Conservation (phyloP, 805 yeast genomes). For the Zygosaccharomyces bailii region DNA sequence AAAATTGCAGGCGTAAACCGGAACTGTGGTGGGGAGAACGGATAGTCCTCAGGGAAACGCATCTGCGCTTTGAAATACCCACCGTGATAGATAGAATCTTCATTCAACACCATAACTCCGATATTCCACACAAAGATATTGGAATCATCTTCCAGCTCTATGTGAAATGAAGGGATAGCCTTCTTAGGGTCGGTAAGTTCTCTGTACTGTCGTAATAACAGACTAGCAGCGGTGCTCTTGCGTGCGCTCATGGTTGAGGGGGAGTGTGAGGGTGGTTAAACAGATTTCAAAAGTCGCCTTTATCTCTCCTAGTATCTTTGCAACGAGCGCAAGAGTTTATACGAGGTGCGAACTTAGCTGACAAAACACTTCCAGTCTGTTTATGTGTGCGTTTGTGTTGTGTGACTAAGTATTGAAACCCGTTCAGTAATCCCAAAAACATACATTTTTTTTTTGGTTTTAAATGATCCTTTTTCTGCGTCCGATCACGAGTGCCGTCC, state of each 20-base stretch:
- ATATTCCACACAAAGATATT: slow-evolving; percentile 71
- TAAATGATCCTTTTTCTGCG: slow-evolving; percentile 8
- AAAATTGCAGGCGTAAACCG: slow-evolving; percentile 89
- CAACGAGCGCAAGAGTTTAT: not conserved
- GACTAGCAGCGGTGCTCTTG: slow-evolving; percentile 66
- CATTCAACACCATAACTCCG: slow-evolving; percentile 87
- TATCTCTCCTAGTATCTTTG: not conserved
- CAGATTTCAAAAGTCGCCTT: not conserved
- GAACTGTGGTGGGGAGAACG: slow-evolving; percentile 89
- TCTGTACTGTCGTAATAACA: slow-evolving; percentile 87
- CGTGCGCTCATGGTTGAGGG: slow-evolving; percentile 28
- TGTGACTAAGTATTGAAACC: slow-evolving; percentile 6
- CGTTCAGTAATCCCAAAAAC: slow-evolving; percentile 6
- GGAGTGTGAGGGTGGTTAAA: not conserved
- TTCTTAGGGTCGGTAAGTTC: slow-evolving; percentile 92
- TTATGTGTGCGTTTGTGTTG: slow-evolving; percentile 5
- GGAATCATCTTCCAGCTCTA: slow-evolving; percentile 57
- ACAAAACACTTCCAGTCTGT: not conserved
- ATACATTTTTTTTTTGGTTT: slow-evolving; percentile 4
- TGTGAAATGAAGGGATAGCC: slow-evolving; percentile 69
- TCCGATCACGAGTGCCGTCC: slow-evolving; percentile 6
- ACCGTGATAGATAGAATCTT: slow-evolving; percentile 88
- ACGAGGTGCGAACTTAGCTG: not conserved
- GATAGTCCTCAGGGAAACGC: slow-evolving; percentile 89
- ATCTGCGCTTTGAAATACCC: slow-evolving; percentile 93